Conservation (phyloP, 306 rosid genomes). For the Bauhinia variegata region DNA sequence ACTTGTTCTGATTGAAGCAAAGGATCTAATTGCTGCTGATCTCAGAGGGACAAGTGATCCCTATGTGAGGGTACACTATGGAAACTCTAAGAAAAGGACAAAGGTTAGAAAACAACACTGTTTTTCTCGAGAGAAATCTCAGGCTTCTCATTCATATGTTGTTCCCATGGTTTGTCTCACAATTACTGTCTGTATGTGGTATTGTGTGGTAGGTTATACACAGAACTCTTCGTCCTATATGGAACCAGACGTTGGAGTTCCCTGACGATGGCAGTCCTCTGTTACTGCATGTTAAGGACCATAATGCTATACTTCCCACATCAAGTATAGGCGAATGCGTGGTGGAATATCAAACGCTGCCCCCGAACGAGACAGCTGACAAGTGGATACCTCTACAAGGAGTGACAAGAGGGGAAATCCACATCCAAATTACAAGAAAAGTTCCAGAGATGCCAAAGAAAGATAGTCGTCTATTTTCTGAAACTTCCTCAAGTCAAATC, state of each 20-base stretch:
- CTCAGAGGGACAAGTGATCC: conserved; percentile 99
- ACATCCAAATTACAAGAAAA: conserved; percentile 82
- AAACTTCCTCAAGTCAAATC: conserved; percentile 67
- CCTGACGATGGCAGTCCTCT: conserved; percentile 85
- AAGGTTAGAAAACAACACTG: conserved; percentile 62
- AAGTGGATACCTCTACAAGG: conserved; percentile 99
- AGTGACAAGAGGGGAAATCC: conserved; percentile 89
- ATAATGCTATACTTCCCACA: conserved; percentile 75
- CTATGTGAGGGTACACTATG: conserved; percentile 87
- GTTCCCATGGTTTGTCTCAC: neutral
- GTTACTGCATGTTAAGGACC: conserved; percentile 78
- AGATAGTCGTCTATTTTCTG: conserved; percentile 62
- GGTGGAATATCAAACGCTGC: conserved; percentile 84
- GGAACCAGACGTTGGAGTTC: conserved; percentile 96
- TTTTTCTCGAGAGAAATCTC: neutral
- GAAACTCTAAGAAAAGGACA: conserved; percentile 78
- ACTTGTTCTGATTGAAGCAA: conserved; percentile 85
- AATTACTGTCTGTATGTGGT: conserved; percentile 9
- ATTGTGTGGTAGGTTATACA: conserved; percentile 61
- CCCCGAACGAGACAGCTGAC: conserved; percentile 77
- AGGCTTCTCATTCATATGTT: neutral
- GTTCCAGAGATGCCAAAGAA: conserved; percentile 68
- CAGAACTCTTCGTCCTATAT: conserved; percentile 79
- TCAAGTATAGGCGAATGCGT: conserved; percentile 84
- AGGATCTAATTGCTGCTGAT: conserved; percentile 93